Conservation (phyloP, 148 eudicot genomes). For the Cornus suecica region DNA sequence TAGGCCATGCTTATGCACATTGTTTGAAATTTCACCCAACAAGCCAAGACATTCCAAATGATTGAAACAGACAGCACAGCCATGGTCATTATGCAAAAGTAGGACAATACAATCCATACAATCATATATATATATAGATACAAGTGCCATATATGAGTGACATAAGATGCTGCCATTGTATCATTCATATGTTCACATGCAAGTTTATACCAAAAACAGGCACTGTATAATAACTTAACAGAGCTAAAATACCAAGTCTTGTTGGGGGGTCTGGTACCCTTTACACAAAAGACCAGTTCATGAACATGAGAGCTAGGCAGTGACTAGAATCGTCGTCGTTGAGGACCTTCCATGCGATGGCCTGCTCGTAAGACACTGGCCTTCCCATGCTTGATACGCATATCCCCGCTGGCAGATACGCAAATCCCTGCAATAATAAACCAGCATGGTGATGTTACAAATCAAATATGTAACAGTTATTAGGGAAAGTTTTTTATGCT, state of each 20-base stretch:
- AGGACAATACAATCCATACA: background rate
- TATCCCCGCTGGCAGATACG: slow-evolving; percentile 53
- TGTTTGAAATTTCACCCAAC: background rate
- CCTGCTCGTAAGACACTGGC: slow-evolving; percentile 55
- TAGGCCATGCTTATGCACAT: background rate
- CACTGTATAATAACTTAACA: background rate
- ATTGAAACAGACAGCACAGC: background rate
- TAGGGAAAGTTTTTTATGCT: no score
- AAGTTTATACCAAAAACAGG: background rate
- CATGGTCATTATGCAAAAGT: background rate
- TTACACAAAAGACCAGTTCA: slow-evolving; percentile 66
- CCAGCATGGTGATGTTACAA: background rate
- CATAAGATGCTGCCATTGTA: background rate
- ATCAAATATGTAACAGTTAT: no score
- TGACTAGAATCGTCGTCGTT: slow-evolving; percentile 46
- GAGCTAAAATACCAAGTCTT: background rate
- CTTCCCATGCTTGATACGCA: slow-evolving; percentile 61
- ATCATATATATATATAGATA: background rate
- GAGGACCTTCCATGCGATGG: slow-evolving; percentile 57
- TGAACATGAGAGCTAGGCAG: slow-evolving; percentile 57
- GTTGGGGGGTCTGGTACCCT: background rate
- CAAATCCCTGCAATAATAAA: slow-evolving; percentile 39
- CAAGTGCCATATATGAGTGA: background rate
- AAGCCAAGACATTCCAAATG: background rate
- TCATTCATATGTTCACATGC: background rate